Evolutionary conservation across 768 basidiomycete species (phyloP), one percentile per base, ranked within the genome.

Genomic region (Leccinum subtestaceum): DNA sequence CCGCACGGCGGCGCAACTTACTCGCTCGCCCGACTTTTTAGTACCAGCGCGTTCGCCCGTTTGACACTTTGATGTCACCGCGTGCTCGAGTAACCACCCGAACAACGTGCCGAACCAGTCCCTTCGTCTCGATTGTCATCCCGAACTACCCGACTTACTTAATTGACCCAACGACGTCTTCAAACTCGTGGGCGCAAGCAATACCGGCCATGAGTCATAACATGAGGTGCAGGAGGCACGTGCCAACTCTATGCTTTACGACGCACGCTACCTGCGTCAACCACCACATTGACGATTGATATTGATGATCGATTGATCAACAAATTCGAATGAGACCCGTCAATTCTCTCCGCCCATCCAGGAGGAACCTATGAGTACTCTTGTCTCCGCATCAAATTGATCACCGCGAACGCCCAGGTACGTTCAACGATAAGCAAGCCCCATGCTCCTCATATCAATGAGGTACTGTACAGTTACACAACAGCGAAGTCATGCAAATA

Each of bases 101-200:
- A 40, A 4, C 17, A 40, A 38, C 38, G 38, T 38, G 17, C 38
- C 17, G 8, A n/a, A n/a, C 38, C 13, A 36, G 36, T 77, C 78
- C 78, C 77, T 31, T 53, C 63, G 46, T 71, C 65, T 67, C 62
- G 43, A 74, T 65, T 38, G 5, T 38, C 36, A 38, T 38, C 36
- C 15, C 5, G 7, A 2, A 38, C 36, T 40, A 40, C 38, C 17
- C 38, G 38, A 40, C 15, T 40, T 17, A 40, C 36, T 40, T 0
- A n/a, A 17, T n/a, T 15, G 3, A n/a, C 38, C 8, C 11, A 12
- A 32, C 11, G 11, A 32, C 32, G 32, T 15, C 36, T 36, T 38
- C 15, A 8, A 38, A 17, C 36, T 38, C 36, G 13, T 36, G 36
- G 36, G 36, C 36, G 15, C 36, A 36, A 36, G 13, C 31, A 31